Base-by-base conservation (phyloP, 2,329 filamentous ascomycete species). In the Sporothrix inflata region DNA sequence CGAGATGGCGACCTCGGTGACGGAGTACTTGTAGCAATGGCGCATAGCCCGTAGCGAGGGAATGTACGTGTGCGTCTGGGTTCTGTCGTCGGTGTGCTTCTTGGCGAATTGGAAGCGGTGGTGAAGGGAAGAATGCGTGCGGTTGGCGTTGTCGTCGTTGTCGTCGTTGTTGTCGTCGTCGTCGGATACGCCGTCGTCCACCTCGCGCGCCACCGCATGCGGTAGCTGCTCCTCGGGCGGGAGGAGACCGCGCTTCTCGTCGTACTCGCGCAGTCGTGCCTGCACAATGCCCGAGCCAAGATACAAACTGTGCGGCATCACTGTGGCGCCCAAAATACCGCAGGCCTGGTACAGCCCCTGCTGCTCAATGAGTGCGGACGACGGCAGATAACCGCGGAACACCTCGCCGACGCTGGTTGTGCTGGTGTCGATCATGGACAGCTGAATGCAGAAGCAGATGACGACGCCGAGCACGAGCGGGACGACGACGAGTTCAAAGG, bases 271-370 rank as follows among this genome's bases (percentile, higher is more conserved):
- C 2, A 93, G 86, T 2, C 91, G 88, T 7, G 89, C 84, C 78
- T 92, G 90, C 1, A 92, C 89, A 53, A 92, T 89, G 8, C 90
- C 90, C 5, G 88, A 91, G 27, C 91, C 91, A 3, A 93, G 84
- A 75, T 90, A 92, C 3, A 92, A 81, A 69, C 87, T 89, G 76
- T 91, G 90, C 4, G 90, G 90, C 90, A 92, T 91, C 30, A 92
- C 90, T 0, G 92, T 94, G 3, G 92, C 92, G 1, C 92, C 92
- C 0, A 94, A 84, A 72, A 94, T 94, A 69, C 92, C 92, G 74
- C 92, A 94, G 1, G 91, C 87, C 79, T 92, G 90, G 78, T 92
- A 92, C 0, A 81, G 75, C 81, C 85, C 90, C 77, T 89, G 77
- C 1, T 85, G 84, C 78, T 91, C 81, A 0, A 91, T 81, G 1